Evolutionary conservation across 2,329 filamentous ascomycete genomes (phyloP), one percentile per base, ranked within the genome.

Genomic region (Xylaria sp.): DNA sequence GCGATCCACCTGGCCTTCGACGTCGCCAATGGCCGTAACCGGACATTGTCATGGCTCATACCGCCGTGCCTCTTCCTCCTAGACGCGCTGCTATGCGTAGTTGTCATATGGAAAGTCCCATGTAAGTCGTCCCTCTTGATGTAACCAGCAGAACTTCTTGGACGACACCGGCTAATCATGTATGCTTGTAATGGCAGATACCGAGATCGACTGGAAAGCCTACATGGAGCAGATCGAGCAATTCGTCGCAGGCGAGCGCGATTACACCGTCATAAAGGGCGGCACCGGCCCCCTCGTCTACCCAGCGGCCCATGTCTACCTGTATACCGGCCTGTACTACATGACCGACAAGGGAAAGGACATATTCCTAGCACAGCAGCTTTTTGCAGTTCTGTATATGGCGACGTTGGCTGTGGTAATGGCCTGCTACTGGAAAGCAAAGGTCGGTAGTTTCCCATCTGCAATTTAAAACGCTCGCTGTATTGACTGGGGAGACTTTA

Each of bases 141-240:
- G n/a, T n/a, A n/a, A n/a, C n/a, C n/a, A n/a, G n/a, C n/a, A n/a
- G n/a, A n/a, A n/a, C n/a, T n/a, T n/a, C n/a, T n/a, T n/a, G n/a
- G n/a, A n/a, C n/a, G n/a, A n/a, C n/a, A n/a, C n/a, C n/a, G n/a
- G n/a, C 54, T 54, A 7, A 65, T 23, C 18, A 51, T 18, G 9
- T 2, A 18, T 23, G 13, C 12, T 18, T 41, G 2, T 36, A 7
- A 33, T 23, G 28, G 57, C 73, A 86, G 96, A 99, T 79, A 99
- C 96, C 52, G 96, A 99, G 81, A 99, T 99, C 77, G 96, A 99
- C 82, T 99, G 95, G 95, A 88, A 87, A 68, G 94, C 96, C 0
- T 99, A 99, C 81, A 98, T 99, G 94, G 88, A 98, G 79, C 96
- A 99, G 78, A 86, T 98, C 54, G 82, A 87, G 49, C 90, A 94